Evolutionary conservation across 2,329 filamentous ascomycete species (phyloP).

Genomic region (Chalaropsis ovoidea): DNA sequence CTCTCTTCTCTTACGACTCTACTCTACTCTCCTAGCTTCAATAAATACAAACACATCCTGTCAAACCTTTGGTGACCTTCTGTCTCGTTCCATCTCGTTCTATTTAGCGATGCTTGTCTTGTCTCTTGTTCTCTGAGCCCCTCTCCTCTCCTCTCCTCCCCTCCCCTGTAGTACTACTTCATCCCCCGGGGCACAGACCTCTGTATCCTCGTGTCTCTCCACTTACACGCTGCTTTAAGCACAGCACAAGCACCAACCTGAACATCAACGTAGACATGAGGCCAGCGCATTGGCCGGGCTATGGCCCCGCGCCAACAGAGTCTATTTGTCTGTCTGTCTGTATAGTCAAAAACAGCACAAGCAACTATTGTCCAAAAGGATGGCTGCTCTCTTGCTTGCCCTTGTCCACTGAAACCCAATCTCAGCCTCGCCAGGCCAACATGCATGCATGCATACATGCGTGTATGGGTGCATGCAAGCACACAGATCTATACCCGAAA

Average conservation of each 20-base stretch:
- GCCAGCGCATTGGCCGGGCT: background rate
- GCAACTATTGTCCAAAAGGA: background rate
- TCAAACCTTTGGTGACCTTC: slow-evolving; percentile 2
- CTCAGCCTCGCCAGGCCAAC: background rate
- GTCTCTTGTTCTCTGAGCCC: background rate
- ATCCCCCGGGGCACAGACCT: slow-evolving; percentile 5
- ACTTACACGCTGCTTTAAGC: slow-evolving; percentile 6
- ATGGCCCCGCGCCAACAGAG: background rate
- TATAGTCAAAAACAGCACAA: background rate
- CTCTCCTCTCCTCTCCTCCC: background rate
- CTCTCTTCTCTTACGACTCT: background rate
- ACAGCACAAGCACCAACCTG: background rate
- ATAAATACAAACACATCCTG: background rate
- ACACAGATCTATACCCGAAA: slow-evolving; percentile 7
- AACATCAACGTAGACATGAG: background rate
- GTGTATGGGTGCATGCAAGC: background rate
- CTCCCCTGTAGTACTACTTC: background rate
- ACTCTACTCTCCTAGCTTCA: background rate
- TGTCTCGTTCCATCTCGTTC: background rate
- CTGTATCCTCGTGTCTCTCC: background rate
- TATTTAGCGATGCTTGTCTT: background rate
- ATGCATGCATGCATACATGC: background rate
- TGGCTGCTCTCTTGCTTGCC: background rate
- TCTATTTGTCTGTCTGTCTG: background rate
- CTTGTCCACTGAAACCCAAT: slow-evolving; percentile 1